These are phyloP conservation scores for Vachellia pachyceras DNA, from an alignment of 306 rosid species.

Conservation along the genomic window DNA sequence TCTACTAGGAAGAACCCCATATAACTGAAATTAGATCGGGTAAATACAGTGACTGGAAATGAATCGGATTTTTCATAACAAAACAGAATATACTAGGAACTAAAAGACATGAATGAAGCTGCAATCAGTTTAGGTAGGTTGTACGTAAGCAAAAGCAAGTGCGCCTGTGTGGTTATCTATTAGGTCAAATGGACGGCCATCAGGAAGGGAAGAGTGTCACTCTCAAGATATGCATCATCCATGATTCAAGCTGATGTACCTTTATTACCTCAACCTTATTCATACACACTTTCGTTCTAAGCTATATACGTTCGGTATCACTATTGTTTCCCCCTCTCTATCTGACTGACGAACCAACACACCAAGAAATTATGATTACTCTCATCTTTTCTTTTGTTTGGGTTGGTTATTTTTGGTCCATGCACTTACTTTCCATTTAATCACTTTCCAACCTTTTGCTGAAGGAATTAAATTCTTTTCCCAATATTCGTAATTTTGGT, in stretches of 20 bases:
- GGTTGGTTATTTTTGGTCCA: slow-evolving; percentile 35
- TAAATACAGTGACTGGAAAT: neutral
- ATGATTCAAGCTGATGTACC: slow-evolving; percentile 78
- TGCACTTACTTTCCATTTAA: slow-evolving; percentile 18
- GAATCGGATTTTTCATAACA: too few species aligned
- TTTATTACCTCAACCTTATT: slow-evolving; percentile 34
- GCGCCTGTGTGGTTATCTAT: slow-evolving; percentile 97
- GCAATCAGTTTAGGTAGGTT: slow-evolving; percentile 24
- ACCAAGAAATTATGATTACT: slow-evolving; percentile 25
- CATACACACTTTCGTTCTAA: slow-evolving; percentile 33
- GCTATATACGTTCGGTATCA: slow-evolving; percentile 37
- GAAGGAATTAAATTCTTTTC: slow-evolving; percentile 22
- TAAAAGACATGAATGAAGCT: slow-evolving; percentile 17
- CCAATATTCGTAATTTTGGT: slow-evolving; percentile 31
- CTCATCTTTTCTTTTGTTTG: slow-evolving; percentile 40
- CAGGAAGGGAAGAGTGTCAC: slow-evolving; percentile 92
- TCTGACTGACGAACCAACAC: slow-evolving; percentile 24
- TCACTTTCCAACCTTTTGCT: slow-evolving; percentile 36
- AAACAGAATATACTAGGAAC: neutral
- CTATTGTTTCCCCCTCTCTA: slow-evolving; percentile 25
- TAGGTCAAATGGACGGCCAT: slow-evolving; percentile 87
- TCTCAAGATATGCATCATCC: slow-evolving; percentile 88
- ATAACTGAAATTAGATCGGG: slow-evolving; percentile 3
- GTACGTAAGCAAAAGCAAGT: slow-evolving; percentile 21
- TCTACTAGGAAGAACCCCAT: neutral